phyloP scores from a whole-genome alignment of 768 basidiomycete genomes.

The Dioszegia aurantiaca region DNA sequence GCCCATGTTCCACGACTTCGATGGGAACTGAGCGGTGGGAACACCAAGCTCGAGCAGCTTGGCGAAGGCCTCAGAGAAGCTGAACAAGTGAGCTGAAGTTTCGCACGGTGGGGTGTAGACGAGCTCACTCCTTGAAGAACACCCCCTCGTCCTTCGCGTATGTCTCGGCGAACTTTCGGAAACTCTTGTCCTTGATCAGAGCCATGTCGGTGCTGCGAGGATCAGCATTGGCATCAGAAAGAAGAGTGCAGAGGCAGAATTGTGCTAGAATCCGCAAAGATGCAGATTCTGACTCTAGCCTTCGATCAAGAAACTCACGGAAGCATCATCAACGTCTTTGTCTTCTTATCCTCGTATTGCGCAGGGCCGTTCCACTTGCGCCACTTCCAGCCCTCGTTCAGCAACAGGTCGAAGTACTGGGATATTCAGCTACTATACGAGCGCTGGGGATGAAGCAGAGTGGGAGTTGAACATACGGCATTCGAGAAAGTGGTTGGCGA shows the following conservation, averaged over 20 bases:
- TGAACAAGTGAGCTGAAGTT: slow-evolving; percentile 41
- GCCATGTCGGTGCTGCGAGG: slow-evolving; percentile 75
- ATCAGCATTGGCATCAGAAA: background rate
- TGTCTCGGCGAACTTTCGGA: slow-evolving; percentile 80
- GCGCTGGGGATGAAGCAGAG: background rate
- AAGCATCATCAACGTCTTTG: slow-evolving; percentile 87
- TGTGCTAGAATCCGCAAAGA: too few relatives aligned
- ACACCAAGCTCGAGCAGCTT: slow-evolving; percentile 92
- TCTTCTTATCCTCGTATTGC: slow-evolving; percentile 90
- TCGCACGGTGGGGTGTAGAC: background rate
- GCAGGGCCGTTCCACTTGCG: slow-evolving; percentile 79
- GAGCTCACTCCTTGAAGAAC: slow-evolving; percentile 88
- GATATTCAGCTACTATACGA: slow-evolving; percentile 21
- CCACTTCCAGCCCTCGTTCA: slow-evolving; percentile 87
- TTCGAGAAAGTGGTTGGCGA: slow-evolving; percentile 60
- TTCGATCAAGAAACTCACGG: slow-evolving; percentile 62
- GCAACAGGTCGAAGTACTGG: slow-evolving; percentile 65
- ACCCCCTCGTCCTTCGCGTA: slow-evolving; percentile 81
- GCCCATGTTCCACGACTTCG: slow-evolving; percentile 75
- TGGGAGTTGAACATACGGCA: slow-evolving; percentile 25
- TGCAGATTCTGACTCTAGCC: too few relatives aligned
- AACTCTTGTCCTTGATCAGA: slow-evolving; percentile 81
- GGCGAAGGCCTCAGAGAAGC: slow-evolving; percentile 75
- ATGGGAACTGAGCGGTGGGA: slow-evolving; percentile 70
- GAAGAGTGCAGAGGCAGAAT: too few relatives aligned